Conservation (phyloP, 2,329 filamentous ascomycete species). For the Fusarium sp. region DNA sequence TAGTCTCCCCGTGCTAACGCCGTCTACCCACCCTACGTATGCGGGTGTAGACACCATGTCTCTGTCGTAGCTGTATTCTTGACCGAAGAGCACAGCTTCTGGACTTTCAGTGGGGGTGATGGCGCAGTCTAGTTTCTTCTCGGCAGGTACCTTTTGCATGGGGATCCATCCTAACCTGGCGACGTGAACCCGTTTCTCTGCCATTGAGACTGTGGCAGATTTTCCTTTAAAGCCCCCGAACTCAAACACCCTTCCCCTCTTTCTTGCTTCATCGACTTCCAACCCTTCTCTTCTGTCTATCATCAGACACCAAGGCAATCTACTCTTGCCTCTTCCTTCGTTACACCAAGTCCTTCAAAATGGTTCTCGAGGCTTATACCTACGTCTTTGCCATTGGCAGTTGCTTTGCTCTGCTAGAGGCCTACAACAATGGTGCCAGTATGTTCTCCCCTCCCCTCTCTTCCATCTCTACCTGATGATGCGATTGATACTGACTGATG, state of each 20-base stretch:
- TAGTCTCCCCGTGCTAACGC: constrained; percentile 5
- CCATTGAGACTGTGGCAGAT: not conserved
- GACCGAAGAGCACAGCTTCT: constrained; percentile 33
- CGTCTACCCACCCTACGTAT: not conserved
- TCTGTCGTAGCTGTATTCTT: constrained; percentile 33
- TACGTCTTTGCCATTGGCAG: constrained; percentile 82
- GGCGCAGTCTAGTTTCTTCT: not conserved
- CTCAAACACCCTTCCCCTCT: not conserved
- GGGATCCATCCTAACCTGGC: not conserved
- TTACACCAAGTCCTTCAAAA: constrained; percentile 51
- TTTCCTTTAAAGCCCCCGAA: constrained; percentile 34
- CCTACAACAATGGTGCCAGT: constrained; percentile 84
- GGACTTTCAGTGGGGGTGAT: constrained; percentile 12
- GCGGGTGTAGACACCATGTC: constrained; percentile 13
- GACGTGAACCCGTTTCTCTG: not conserved
- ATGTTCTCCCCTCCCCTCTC: constrained; percentile 51
- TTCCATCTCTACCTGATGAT: too few species aligned
- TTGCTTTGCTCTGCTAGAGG: constrained; percentile 79
- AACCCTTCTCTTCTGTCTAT: too few species aligned
- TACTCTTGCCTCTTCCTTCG: not conserved
- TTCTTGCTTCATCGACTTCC: constrained; percentile 30
- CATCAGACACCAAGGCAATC: too few species aligned
- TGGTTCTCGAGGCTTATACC: constrained; percentile 70
- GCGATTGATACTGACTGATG: not conserved
- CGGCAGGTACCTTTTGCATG: not conserved